Base-by-base conservation (phyloP, 331 rosid genomes). In the Rhamnella rubrinervis region DNA sequence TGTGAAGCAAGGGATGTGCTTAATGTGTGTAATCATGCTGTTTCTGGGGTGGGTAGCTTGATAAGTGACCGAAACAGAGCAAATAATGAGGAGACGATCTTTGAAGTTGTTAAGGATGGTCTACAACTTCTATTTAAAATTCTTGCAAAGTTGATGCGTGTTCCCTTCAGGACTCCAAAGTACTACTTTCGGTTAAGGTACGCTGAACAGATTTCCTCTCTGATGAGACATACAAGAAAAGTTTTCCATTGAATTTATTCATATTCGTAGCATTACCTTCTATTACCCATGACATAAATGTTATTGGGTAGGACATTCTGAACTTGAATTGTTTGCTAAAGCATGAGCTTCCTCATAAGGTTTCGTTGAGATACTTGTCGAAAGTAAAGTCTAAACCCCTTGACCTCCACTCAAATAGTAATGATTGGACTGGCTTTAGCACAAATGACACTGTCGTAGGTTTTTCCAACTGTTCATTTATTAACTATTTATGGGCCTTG, bases 101-200 rank as follows among this genome's bases (percentile, higher is more conserved):
- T 71, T 4, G 51, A 60, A 53, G 73, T 82, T 76, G n/a, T 82
- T 67, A 63, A 72, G 66, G 74, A 71, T 21, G 84, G 79, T 57
- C 26, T 80, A 46, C 79, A 8, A 70, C 69, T 80, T 59, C 41
- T 76, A 25, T 70, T 38, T 2, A 56, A 60, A 28, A 77, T 83
- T 71, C 66, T 82, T n/a, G 67, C 38, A 40, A 85, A 76, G 63
- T 90, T 87, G 93, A 71, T 82, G 74, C 72, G 67, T 57, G 67
- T 84, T 55, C 84, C 84, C 66, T 79, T 80, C 72, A 46, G 82
- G 64, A 59, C 71, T 23, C 96, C 96, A 46, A 80, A 72, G 75
- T 63, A 71, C 72, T 87, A 85, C 85, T 85, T 90, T 62, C 67
- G 61, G 63, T 67, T 85, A 61, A 87, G 93, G 93, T 89, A 85